phyloP scores from a whole-genome alignment of 2,329 filamentous ascomycete genomes.

The Cadophora gregata region DNA sequence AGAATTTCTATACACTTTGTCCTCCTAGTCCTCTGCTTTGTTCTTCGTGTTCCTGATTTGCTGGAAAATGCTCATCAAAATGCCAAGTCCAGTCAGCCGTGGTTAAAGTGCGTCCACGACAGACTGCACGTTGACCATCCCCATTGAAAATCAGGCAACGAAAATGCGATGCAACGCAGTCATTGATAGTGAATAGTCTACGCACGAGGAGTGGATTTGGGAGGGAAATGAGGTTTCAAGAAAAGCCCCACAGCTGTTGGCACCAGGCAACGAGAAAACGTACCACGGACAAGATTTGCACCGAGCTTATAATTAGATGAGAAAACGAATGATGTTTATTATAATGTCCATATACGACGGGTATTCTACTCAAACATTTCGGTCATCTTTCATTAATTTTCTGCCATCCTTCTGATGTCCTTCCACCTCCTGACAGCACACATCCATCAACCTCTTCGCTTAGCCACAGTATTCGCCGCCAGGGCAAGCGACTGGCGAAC shows the following conservation, averaged over 20 bases:
- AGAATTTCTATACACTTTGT: no score
- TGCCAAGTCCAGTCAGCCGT: no score
- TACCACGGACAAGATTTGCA: background rate
- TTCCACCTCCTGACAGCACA: background rate
- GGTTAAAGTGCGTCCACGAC: background rate
- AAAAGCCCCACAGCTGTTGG: background rate
- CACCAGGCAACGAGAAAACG: background rate
- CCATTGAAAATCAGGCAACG: background rate
- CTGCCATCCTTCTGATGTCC: background rate
- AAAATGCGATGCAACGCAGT: background rate
- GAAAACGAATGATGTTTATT: conserved; percentile 3
- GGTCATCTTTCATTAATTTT: background rate
- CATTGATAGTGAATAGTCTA: background rate
- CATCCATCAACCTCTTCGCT: no score
- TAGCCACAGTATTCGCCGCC: background rate
- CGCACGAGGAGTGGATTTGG: background rate
- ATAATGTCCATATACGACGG: background rate
- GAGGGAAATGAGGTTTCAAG: background rate
- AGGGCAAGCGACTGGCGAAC: background rate
- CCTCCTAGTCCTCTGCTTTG: no score
- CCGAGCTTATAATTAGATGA: background rate
- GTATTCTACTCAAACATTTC: conserved; percentile 12
- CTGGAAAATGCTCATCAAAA: no score
- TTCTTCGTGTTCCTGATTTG: no score
- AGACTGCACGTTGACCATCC: background rate